Evolutionary conservation across 2,329 filamentous ascomycete genomes (phyloP), one percentile per base, ranked within the genome.

Genomic region (Calonectria hawksworthii): DNA sequence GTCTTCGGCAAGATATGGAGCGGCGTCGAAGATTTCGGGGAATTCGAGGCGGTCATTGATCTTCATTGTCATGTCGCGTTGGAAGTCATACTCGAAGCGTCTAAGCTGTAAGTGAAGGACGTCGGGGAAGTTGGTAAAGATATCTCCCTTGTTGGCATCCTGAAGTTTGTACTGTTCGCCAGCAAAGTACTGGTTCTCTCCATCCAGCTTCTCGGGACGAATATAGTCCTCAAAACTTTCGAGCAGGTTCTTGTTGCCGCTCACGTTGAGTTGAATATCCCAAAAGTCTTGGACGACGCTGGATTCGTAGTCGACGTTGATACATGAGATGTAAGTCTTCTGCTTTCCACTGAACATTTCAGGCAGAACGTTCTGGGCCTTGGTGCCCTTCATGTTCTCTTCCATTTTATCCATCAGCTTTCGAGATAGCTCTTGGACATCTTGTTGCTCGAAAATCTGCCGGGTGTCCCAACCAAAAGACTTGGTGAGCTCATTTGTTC

Each of bases 391-490:
- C 98, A 99, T 99, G 84, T 95, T 96, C 82, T 97, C 94, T 83
- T 99, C 98, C 86, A 99, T 93, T 74, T 95, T 93, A 86, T 99
- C 97, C 94, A 99, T 99, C 76, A 99, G 89, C 84, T 99, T 98
- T 72, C 98, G 92, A 41, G 96, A 99, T 41, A 99, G 89, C 84
- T 99, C 97, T 84, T 99, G 97, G 11, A 99, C 97, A 85, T 99
- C 97, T 85, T 99, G 97, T 84, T 99, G 97, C 86, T 99, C 96
- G 80, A 99, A 99, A 68, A 99, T 98, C 83, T 99, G 96, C 77
- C 96, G 92, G 2, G 96, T 98, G 82, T 99, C 96, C 97, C 97
- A 99, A 30, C 97, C 97, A 84, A 99, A 99, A 0, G 97, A 99
- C 79, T 95, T 95, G 9, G 97, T 99, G 50, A 99, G 91, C 83